A percentile compares a stretch with the other conserved stretches of the same genome.
phyloP scores from a whole-genome alignment of 345 rosid genomes.

The Salix brachista region DNA sequence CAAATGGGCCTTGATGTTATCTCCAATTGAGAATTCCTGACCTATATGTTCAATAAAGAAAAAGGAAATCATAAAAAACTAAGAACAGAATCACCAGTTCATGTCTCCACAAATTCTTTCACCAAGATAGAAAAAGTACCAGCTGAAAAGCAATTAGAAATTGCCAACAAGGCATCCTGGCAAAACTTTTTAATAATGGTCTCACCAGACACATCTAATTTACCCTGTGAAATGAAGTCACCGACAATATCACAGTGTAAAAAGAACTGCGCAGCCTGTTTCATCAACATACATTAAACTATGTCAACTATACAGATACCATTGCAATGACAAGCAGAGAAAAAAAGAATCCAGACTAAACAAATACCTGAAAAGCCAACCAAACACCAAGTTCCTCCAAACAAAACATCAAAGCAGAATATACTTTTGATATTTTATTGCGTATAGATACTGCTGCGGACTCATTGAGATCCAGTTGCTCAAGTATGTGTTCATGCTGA shows the following conservation, averaged over 20 bases:
- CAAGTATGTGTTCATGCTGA: conserved; percentile 50
- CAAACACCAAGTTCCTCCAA: conserved; percentile 67
- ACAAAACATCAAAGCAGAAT: conserved; percentile 48
- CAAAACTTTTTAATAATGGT: conserved; percentile 43
- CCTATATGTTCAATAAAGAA: conserved; percentile 27
- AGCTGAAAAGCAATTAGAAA: conserved; percentile 38
- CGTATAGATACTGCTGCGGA: conserved; percentile 28
- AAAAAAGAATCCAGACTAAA: conserved; percentile 1
- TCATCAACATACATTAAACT: not conserved
- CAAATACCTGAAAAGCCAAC: conserved; percentile 70
- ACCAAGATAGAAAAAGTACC: conserved; percentile 40
- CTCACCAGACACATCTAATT: conserved; percentile 38
- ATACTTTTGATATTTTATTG: conserved; percentile 42
- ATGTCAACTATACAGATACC: conserved; percentile 1
- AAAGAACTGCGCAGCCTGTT: conserved; percentile 70
- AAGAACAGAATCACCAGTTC: not conserved
- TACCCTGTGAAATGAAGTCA: conserved; percentile 40
- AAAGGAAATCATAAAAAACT: not conserved
- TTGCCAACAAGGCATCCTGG: conserved; percentile 39
- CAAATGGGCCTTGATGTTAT: conserved; percentile 26
- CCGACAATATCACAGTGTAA: conserved; percentile 42
- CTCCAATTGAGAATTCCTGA: conserved; percentile 34
- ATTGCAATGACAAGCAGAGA: not conserved
- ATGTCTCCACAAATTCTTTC: not conserved
- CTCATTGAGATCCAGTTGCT: conserved; percentile 36